Evolutionary conservation across 768 basidiomycete species (phyloP), one percentile per base, ranked within the genome.

Genomic region (Fistulinella prunicolor): DNA sequence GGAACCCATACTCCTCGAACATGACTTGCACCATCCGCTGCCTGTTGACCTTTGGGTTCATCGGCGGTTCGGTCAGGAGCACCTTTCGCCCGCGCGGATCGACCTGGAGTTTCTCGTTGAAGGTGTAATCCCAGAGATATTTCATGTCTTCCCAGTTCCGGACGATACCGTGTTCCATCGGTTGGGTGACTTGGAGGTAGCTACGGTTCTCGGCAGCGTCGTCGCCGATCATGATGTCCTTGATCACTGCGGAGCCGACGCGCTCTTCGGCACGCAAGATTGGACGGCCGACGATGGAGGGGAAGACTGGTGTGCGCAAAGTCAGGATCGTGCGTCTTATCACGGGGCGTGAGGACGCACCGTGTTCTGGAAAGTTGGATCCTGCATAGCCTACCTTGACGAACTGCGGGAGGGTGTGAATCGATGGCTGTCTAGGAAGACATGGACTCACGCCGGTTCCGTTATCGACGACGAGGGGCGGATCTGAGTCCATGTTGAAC

Each of bases 81-180:
- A 99, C 80, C 72, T 97, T 99, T 52, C 81, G 76, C 0, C 92
- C 96, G 21, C 75, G 73, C 36, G 94, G 85, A 61, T 97, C 86
- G 54, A 97, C 76, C 62, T 83, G 80, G 57, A 99, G 81, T 73
- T 98, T 98, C 74, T 96, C 93, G 58, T 90, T 75, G 66, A 99
- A 99, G 1, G 96, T 99, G 70, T 97, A 98, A 68, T 99, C 85
- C 96, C 96, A 99, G 16, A 98, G 78, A 60, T 92, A 81, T 64
- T 86, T 86, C 96, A 98, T 99, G 70, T 99, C 96, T 65, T 94
- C 91, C 96, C 96, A 99, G 70, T 98, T 97, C 59, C 88, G 86
- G 39, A 99, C 86, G 71, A 99, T 97, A 35, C 96, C 96, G 67
- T 99, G 96, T 66, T 99, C 96, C 90, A 99, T 93, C 2, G 96